These are phyloP conservation scores for Cenococcum geophilum DNA, from an alignment of 495 filamentous ascomycete genomes.

Conservation along the genomic window DNA sequence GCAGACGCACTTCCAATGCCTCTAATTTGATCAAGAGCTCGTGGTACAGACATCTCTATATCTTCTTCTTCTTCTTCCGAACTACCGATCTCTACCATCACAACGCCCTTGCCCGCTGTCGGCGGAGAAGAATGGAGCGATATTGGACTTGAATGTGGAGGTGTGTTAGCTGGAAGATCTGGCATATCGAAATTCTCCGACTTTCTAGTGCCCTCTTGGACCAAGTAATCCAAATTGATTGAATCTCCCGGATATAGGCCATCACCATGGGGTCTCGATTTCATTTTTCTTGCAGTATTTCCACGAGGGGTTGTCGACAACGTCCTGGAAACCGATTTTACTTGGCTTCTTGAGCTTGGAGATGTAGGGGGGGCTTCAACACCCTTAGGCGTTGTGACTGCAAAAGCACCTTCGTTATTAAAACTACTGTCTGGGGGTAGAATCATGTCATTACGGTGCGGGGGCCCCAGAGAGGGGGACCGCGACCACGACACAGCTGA, in stretches of 20 bases:
- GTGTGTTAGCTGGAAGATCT: not conserved
- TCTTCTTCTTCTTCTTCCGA: not conserved
- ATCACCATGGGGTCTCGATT: not conserved
- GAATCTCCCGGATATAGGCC: not conserved
- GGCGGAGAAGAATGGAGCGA: not conserved
- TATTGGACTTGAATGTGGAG: not conserved
- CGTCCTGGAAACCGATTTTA: not conserved
- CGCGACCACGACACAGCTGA: constrained; percentile 5
- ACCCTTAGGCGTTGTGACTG: not conserved
- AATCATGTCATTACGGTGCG: not conserved
- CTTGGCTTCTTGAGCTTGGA: not conserved
- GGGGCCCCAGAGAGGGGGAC: constrained; percentile 2
- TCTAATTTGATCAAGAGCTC: not conserved
- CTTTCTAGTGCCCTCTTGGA: not conserved
- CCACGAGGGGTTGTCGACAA: not conserved
- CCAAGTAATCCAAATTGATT: not conserved
- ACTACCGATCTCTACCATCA: not conserved
- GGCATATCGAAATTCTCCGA: not conserved
- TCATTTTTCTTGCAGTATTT: not conserved
- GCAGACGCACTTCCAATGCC: not conserved
- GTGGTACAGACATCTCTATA: not conserved
- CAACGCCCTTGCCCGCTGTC: not conserved
- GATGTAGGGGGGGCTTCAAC: not conserved
- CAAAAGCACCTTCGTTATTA: not conserved
- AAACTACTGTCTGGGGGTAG: constrained; percentile 23